Base-by-base conservation (phyloP, 495 filamentous ascomycete genomes). In the Lepraria neglecta region DNA sequence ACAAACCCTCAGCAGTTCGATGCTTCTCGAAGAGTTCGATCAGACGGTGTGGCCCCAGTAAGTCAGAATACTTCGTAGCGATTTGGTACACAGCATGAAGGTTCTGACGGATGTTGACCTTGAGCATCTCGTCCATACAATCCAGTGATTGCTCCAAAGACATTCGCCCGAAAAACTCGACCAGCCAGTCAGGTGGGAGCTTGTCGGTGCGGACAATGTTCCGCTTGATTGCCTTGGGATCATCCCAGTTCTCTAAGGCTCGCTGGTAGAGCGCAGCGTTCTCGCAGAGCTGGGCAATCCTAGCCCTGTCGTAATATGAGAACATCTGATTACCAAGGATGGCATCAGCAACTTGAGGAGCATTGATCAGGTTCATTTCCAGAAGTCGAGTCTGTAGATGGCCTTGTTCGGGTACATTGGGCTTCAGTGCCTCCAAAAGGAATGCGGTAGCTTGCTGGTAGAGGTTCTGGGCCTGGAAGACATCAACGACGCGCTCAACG, bases 311-410 rank as follows among this genome's bases (percentile, higher is more conserved):
- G 70, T 92, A 99, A 74, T 97, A 83, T 1, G 89, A 89, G 76
- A 99, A 97, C 82, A 99, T 95, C 64, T 97, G 90, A 67, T 97
- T 97, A 50, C 91, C 87, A 48, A 99, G 84, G 65, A 99, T 97
- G 21, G 94, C 94, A 73, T 97, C 94, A 6, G 94, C 94, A 55
- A 99, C 94, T 72, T 97, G 95, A 12, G 94, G 92, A 0, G 95
- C 95, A 69, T 95, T 92, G 72, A 92, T 74, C 60, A 99, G 78
- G 72, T 99, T 99, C 92, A 99, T 97, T 80, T 99, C 94, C 50
- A 99, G 77, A 27, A 99, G 79, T 59, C 91, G 86, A 42, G 94
- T 99, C 73, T 99, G 94, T 52, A 97, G 79, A 65, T 91, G 84
- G 50, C 85, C 92, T 63, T 99, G 91, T 72, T 97, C 95, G 5